phyloP scores from a whole-genome alignment of 306 rosid species.

The Cucumis sativus region Cucumber_9930_V3 NC_026656.2:4806501-4807000 shows the following conservation, averaged over 20 bases:
- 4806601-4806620: constrained; percentile 67
- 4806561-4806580: constrained; percentile 76
- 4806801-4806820: constrained; percentile 74
- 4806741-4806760: constrained; percentile 84
- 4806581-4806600: constrained; percentile 73
- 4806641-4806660: constrained; percentile 80
- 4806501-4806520: constrained; percentile 54
- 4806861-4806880: constrained; percentile 90
- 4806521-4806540: constrained; percentile 62
- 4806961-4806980: constrained; percentile 67
- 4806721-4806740: constrained; percentile 80
- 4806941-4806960: constrained; percentile 65
- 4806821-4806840: constrained; percentile 51
- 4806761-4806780: constrained; percentile 84
- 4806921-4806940: constrained; percentile 59
- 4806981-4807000: constrained; percentile 70
- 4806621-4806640: constrained; percentile 69
- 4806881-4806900: constrained; percentile 74
- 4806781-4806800: constrained; percentile 91
- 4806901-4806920: constrained; percentile 66
- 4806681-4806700: constrained; percentile 69
- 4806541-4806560: constrained; percentile 77
- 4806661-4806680: constrained; percentile 78
- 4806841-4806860: constrained; percentile 83
- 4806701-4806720: constrained; percentile 61